A percentile compares a stretch with the other conserved stretches of the same genome.
Evolutionary conservation across 352 stramenopile genomes (phyloP).

Genomic region (Globisporangium cederbergense): DNA sequence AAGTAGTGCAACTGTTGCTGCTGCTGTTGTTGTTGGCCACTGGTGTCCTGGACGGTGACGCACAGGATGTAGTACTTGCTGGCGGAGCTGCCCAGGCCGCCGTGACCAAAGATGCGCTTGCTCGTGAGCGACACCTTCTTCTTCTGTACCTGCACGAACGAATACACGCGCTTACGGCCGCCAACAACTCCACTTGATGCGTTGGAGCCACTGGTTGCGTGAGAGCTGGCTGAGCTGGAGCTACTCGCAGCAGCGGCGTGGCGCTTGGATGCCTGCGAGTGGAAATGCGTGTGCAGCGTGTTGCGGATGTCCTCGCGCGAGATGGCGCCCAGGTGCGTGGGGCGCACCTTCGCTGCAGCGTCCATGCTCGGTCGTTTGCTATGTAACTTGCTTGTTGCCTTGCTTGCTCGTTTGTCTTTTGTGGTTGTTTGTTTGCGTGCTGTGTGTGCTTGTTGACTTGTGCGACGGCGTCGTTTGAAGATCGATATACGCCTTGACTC

Average conservation of each 20-base stretch:
- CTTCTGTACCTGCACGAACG: constrained; percentile 67
- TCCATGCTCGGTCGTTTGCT: constrained; percentile 7
- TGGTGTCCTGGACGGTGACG: constrained; percentile 48
- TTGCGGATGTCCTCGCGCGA: constrained; percentile 61
- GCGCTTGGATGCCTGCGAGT: constrained; percentile 28
- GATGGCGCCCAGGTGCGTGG: constrained; percentile 28
- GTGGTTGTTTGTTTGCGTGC: background rate
- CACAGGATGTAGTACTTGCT: constrained; percentile 69
- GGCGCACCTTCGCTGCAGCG: constrained; percentile 13
- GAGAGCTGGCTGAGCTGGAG: background rate
- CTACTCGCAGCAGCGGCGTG: constrained; percentile 13
- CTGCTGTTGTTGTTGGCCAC: background rate
- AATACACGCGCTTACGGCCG: constrained; percentile 45
- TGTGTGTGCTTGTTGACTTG: background rate
- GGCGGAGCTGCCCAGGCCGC: constrained; percentile 16
- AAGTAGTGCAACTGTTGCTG: constrained; percentile 52
- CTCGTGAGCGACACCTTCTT: constrained; percentile 44
- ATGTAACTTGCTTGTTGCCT: background rate
- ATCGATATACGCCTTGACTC: background rate
- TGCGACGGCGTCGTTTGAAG: constrained; percentile 2
- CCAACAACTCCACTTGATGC: background rate
- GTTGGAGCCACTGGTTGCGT: background rate
- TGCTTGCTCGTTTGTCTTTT: background rate
- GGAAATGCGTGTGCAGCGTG: constrained; percentile 66
- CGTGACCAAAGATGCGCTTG: constrained; percentile 51